Conservation (phyloP, 1,284 basidiomycete species). For the Austroboletus novae-zelandiae region DNA sequence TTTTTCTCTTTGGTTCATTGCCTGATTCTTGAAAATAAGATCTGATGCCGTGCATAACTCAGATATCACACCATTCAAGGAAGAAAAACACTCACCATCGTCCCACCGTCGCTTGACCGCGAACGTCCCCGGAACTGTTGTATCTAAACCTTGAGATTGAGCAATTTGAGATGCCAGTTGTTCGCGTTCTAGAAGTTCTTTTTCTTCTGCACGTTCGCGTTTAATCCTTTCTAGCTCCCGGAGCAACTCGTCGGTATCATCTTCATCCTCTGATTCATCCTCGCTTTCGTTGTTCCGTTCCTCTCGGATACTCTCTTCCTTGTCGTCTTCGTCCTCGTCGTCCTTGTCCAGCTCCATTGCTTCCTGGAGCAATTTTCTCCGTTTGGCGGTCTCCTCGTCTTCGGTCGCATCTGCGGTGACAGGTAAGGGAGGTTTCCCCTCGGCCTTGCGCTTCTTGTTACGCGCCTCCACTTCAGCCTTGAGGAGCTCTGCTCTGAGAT, state of each 20-base stretch:
- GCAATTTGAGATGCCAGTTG: conserved; percentile 66
- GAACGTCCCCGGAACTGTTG: conserved; percentile 80
- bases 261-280: conserved; percentile 50
- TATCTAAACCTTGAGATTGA: conserved; percentile 66
- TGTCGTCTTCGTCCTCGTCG: conserved; percentile 73
- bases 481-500: conserved; percentile 80
- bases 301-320: conserved; percentile 43
- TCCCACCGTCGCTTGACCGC: conserved; percentile 94
- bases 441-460: conserved; percentile 88
- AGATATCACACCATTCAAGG: neutral
- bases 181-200: conserved; percentile 78
- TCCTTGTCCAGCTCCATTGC: conserved; percentile 85
- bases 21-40: conserved; percentile 97
- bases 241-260: conserved; percentile 89
- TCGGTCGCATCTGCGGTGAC: conserved; percentile 31
- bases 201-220: conserved; percentile 90
- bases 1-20: conserved; percentile 64
- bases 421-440: conserved; percentile 58
- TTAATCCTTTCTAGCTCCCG: conserved; percentile 96
- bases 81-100: conserved; percentile 58
- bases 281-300: conserved; percentile 39
- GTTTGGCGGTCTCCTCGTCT: conserved; percentile 71
- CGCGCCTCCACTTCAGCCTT: conserved; percentile 79
- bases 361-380: conserved; percentile 79
- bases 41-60: conserved; percentile 45